Evolutionary conservation across 768 basidiomycete species (phyloP).

Genomic region (Melanogaster broomeanus): DNA sequence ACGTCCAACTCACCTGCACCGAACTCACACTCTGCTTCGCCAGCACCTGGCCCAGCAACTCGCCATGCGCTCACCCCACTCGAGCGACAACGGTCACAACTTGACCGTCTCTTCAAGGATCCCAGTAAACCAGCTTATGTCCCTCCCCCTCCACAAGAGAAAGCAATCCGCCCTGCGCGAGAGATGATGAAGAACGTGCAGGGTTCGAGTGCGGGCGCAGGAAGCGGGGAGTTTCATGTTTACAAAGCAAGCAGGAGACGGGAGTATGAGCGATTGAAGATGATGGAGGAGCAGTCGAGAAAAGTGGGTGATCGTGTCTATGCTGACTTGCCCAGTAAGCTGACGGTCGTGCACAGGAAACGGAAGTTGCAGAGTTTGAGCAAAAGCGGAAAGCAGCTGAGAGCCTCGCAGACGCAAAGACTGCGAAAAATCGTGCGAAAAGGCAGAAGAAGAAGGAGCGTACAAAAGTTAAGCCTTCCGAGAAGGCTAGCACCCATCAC

Average conservation of each 20-base stretch:
- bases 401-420: constrained; percentile 78
- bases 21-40: constrained; percentile 32
- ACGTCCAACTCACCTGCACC: constrained; percentile 28
- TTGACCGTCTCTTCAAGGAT: constrained; percentile 88
- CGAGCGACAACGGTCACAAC: constrained; percentile 61
- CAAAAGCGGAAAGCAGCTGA: constrained; percentile 70
- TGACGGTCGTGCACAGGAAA: constrained; percentile 52
- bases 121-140: constrained; percentile 81
- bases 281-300: constrained; percentile 81
- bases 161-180: constrained; percentile 74
- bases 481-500: constrained; percentile 28
- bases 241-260: constrained; percentile 93
- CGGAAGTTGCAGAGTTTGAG: constrained; percentile 72
- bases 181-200: constrained; percentile 99
- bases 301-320: constrained; percentile 52
- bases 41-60: constrained; percentile 25
- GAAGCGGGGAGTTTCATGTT: constrained; percentile 97
- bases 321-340: neutral
- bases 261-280: constrained; percentile 92
- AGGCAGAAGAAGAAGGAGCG: constrained; percentile 90
- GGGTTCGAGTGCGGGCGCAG: constrained; percentile 95
- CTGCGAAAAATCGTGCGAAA: constrained; percentile 93
- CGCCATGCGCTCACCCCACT: constrained; percentile 53
- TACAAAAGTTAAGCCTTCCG: constrained; percentile 46
- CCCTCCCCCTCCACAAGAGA: constrained; percentile 81